Evolutionary conservation across 768 basidiomycete genomes (phyloP).

Genomic region (Boletus rex-veris): DNA sequence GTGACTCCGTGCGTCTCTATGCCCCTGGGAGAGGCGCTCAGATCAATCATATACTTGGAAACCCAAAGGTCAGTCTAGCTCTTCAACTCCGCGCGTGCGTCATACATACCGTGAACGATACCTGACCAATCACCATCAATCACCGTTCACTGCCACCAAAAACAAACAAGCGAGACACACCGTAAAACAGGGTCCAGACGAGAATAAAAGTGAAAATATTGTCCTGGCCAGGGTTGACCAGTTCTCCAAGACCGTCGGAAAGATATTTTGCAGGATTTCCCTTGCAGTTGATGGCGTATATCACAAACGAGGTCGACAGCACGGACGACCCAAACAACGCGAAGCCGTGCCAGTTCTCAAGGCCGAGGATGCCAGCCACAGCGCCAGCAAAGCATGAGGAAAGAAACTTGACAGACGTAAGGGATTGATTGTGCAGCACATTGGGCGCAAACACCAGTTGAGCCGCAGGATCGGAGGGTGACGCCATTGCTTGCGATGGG

Average conservation of each 20-base stretch:
- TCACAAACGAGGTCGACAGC: constrained; percentile 60
- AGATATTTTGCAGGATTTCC: constrained; percentile 61
- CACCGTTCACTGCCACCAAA: neutral
- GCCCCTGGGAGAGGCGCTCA: too few relatives aligned
- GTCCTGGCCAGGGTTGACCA: constrained; percentile 85
- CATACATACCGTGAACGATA: constrained; percentile 49
- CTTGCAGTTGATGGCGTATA: constrained; percentile 69
- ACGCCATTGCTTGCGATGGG: constrained; percentile 37
- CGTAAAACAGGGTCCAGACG: constrained; percentile 92
- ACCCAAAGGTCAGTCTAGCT: constrained; percentile 8
- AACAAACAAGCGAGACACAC: constrained; percentile 41
- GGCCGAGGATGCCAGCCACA: constrained; percentile 83
- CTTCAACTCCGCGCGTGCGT: neutral
- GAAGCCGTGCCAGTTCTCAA: constrained; percentile 83
- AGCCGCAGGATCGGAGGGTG: constrained; percentile 45
- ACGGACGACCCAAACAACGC: constrained; percentile 69
- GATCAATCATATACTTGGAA: constrained; percentile 41
- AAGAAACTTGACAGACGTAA: constrained; percentile 72
- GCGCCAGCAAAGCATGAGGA: constrained; percentile 85
- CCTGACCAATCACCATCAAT: constrained; percentile 27
- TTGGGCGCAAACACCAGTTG: constrained; percentile 68
- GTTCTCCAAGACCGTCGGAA: constrained; percentile 58
- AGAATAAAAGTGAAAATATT: constrained; percentile 88
- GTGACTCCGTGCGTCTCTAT: too few relatives aligned
- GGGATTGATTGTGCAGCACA: constrained; percentile 56